Conservation (phyloP, 2,329 filamentous ascomycete genomes). For the Furcasterigmium furcatum region DNA sequence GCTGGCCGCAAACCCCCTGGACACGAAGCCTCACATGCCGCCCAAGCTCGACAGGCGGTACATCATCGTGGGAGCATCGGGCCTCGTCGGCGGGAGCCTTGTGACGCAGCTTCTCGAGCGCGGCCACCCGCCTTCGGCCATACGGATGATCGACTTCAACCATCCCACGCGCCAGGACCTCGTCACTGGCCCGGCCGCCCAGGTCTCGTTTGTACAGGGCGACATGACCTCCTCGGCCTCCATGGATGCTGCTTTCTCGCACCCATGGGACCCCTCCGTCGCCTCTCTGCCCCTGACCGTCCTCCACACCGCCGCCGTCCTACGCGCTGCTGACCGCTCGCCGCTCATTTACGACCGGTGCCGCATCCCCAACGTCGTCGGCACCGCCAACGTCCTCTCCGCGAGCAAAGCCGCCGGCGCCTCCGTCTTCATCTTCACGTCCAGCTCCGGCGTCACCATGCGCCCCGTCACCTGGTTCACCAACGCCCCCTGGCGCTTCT, state of each 20-base stretch:
- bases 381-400: conserved; percentile 44
- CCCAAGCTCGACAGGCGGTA: conserved; percentile 37
- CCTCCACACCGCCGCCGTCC: conserved; percentile 54
- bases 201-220: conserved; percentile 40
- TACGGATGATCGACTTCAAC: conserved; percentile 51
- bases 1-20: conserved; percentile 29
- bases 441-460: conserved; percentile 40
- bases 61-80: conserved; percentile 41
- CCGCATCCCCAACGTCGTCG: conserved; percentile 45
- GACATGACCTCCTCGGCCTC: conserved; percentile 45
- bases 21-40: conserved; percentile 34
- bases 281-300: conserved; percentile 48
- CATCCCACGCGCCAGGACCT: conserved; percentile 39
- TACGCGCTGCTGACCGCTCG: conserved; percentile 46
- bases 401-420: conserved; percentile 43
- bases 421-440: conserved; percentile 49
- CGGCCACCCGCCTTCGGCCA: conserved; percentile 44
- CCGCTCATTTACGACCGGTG: conserved; percentile 39
- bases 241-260: conserved; percentile 40
- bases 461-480: conserved; percentile 35
- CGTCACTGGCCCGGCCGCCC: conserved; percentile 23
- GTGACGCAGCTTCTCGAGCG: conserved; percentile 49
- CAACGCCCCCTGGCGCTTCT: conserved; percentile 37
- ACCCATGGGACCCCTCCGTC: conserved; percentile 39
- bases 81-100: conserved; percentile 53